phyloP scores from a whole-genome alignment of 1,284 basidiomycete genomes.

The Agroathelia rolfsii region DNA sequence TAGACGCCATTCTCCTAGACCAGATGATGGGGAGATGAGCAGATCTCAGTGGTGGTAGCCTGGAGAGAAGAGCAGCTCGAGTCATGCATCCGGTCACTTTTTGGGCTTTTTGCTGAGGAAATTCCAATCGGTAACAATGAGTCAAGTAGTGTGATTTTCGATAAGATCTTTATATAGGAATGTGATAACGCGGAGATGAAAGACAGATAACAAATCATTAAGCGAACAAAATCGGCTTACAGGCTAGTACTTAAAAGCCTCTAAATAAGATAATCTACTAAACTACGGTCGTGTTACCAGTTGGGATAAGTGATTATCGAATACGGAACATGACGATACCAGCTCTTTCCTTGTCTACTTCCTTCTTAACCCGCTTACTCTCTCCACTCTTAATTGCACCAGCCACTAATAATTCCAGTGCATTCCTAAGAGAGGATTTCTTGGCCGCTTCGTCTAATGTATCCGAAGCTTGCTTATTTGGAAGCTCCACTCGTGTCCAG shows the following conservation, averaged over 20 bases:
- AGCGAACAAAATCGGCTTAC: no score
- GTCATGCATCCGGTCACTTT: not conserved
- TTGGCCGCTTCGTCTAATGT: conserved; percentile 18
- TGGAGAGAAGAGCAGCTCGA: not conserved
- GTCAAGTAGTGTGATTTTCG: no score
- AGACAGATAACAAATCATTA: no score
- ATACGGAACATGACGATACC: conserved; percentile 59
- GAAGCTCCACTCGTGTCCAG: conserved; percentile 39
- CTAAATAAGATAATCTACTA: no score
- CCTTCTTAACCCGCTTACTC: conserved; percentile 46
- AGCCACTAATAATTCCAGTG: conserved; percentile 40
- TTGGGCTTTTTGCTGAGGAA: no score
- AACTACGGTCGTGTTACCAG: no score
- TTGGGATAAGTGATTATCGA: no score
- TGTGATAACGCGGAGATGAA: no score
- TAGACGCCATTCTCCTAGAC: conserved; percentile 9
- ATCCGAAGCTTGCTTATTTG: conserved; percentile 11
- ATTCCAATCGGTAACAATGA: no score
- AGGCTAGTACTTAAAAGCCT: no score
- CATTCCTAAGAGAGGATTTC: conserved; percentile 32
- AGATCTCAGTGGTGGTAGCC: conserved; percentile 1
- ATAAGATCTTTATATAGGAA: no score
- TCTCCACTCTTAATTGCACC: conserved; percentile 41
- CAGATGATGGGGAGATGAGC: not conserved
- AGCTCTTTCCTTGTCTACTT: conserved; percentile 44